Evolutionary conservation across 139 green algal genomes (phyloP).

Genomic region (Edaphochlamys debaryana): DNA sequence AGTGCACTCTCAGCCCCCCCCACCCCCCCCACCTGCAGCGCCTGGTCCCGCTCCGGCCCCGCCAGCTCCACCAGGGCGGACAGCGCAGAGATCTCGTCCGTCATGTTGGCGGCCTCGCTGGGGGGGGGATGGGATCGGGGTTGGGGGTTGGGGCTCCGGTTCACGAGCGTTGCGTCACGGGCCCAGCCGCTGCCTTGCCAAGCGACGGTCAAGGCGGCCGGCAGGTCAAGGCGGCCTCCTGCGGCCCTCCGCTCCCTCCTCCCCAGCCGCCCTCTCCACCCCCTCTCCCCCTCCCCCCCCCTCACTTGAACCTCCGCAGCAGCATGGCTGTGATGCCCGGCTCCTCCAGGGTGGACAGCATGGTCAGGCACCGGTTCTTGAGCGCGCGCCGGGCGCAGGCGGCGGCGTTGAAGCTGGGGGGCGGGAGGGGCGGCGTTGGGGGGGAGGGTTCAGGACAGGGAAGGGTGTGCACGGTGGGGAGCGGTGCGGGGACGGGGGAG

Average conservation of each 20-base stretch:
- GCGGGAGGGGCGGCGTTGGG: not conserved
- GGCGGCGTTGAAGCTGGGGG: slow-evolving; percentile 69
- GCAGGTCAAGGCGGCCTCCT: no score
- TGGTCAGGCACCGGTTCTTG: slow-evolving; percentile 87
- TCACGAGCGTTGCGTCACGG: no score
- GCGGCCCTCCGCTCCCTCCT: no score
- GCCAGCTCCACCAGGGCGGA: slow-evolving; percentile 67
- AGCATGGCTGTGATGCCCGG: slow-evolving; percentile 66
- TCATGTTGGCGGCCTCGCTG: slow-evolving; percentile 96
- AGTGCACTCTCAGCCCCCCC: no score
- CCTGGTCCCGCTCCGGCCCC: slow-evolving; percentile 61
- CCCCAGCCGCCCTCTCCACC: not conserved
- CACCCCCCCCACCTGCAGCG: no score
- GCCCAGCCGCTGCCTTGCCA: no score
- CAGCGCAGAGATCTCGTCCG: slow-evolving; percentile 90
- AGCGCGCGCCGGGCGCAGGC: slow-evolving; percentile 76
- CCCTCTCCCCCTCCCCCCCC: not conserved
- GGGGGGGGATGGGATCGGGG: not conserved
- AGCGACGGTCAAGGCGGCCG: no score
- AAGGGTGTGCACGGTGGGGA: not conserved
- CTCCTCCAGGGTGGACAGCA: slow-evolving; percentile 82
- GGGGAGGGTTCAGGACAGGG: not conserved
- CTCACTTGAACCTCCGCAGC: slow-evolving; percentile 60
- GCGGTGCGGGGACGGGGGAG: no score
- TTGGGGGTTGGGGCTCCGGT: not conserved